Evolutionary conservation across 345 rosid species (phyloP).

Genomic region (Camelina sativa): DNA sequence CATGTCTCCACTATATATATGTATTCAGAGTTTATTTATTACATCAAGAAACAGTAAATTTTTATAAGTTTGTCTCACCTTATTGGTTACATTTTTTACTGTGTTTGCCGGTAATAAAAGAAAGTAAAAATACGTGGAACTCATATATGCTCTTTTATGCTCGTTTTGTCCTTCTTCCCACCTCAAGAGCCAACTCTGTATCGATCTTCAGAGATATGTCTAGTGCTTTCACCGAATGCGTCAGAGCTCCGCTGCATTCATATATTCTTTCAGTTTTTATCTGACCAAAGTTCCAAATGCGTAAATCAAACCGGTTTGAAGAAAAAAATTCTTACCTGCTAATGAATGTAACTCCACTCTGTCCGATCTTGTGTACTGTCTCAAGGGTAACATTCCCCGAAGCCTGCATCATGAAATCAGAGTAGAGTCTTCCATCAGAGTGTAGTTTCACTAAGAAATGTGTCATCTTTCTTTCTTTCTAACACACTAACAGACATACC

Average conservation of each 20-base stretch:
- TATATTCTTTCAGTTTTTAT: conserved; percentile 1
- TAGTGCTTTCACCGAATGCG: conserved; percentile 91
- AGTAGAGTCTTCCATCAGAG: conserved; percentile 3
- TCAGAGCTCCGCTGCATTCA: conserved; percentile 78
- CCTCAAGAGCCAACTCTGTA: conserved; percentile 83
- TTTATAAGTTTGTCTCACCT: conserved; percentile 10
- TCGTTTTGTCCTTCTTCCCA: conserved; percentile 90
- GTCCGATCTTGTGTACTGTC: conserved; percentile 89
- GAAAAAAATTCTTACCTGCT: conserved; percentile 59
- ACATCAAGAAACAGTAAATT: background rate
- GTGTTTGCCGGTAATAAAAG: background rate
- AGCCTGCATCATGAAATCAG: conserved; percentile 56
- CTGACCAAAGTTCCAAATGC: background rate
- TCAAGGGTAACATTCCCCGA: conserved; percentile 95
- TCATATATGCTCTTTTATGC: conserved; percentile 47
- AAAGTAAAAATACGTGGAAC: conserved; percentile 15
- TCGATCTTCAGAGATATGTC: conserved; percentile 95
- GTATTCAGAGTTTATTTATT: conserved; percentile 13
- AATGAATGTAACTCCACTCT: conserved; percentile 91
- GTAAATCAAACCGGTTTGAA: background rate
- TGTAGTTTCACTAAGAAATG: background rate
- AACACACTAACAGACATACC: conserved; percentile 48
- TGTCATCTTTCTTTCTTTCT: background rate
- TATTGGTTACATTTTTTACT: conserved; percentile 16
- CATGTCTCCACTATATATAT: conserved; percentile 8